Percentiles rank a stretch among this genome's conserved stretches.
phyloP scores from a whole-genome alignment of 495 filamentous ascomycete genomes.

The Penicillium arizonense region DNA sequence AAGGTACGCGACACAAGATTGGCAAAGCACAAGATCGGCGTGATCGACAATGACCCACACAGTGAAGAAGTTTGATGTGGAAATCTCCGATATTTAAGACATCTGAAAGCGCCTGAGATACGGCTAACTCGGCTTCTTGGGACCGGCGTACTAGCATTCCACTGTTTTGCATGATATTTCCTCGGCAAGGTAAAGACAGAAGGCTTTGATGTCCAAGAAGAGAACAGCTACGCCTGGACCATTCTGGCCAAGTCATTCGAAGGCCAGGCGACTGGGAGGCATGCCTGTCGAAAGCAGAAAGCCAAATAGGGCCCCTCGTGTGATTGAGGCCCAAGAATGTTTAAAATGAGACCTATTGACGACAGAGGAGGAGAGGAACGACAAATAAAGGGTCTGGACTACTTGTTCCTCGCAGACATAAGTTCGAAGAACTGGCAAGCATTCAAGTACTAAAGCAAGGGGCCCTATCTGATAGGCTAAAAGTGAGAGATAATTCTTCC shows the following conservation, averaged over 20 bases:
- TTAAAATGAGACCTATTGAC: neutral
- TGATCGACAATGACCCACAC: constrained; percentile 15
- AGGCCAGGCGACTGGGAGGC: neutral
- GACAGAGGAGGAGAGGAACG: neutral
- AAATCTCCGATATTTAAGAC: neutral
- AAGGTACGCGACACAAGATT: constrained; percentile 3
- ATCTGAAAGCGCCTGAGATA: neutral
- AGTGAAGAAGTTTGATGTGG: neutral
- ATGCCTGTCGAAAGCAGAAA: neutral
- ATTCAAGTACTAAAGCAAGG: constrained; percentile 4
- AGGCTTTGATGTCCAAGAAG: neutral
- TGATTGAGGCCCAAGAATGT: neutral
- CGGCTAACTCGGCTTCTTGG: neutral
- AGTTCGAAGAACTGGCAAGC: neutral
- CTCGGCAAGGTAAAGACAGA: neutral
- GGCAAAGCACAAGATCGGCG: constrained; percentile 12
- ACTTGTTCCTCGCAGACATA: neutral
- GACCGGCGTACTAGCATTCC: neutral
- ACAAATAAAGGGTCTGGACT: neutral
- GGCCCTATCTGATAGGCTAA: neutral
- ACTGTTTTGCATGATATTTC: neutral
- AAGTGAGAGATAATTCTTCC: too few species aligned
- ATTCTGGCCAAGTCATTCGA: neutral
- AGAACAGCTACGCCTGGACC: neutral
- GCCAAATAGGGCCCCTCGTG: neutral